A percentile compares a stretch with the other conserved stretches of the same genome.
phyloP scores from a whole-genome alignment of 306 rosid genomes.

The Corylus heterophylla region DNA sequence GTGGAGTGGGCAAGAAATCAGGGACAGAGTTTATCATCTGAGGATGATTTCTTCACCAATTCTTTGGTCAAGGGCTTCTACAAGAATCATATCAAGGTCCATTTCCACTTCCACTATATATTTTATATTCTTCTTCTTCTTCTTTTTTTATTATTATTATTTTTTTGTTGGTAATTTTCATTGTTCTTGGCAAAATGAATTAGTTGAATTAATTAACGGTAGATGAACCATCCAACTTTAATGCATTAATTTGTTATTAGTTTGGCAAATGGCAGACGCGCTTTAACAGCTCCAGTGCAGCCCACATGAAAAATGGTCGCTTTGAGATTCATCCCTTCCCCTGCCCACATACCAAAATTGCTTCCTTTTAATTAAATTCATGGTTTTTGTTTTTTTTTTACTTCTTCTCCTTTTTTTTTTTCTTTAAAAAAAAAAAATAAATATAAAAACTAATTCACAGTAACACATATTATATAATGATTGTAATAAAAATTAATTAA shows the following conservation, averaged over 20 bases:
- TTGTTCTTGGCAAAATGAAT: not conserved
- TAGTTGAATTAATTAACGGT: not conserved
- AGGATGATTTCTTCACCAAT: conserved; percentile 85
- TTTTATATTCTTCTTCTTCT: not conserved
- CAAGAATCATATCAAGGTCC: conserved; percentile 84
- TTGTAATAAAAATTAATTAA: too few species aligned
- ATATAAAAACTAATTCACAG: too few species aligned
- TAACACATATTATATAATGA: too few species aligned
- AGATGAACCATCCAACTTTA: not conserved
- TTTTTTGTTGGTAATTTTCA: not conserved
- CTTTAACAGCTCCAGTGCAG: not conserved
- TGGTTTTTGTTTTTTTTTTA: not conserved
- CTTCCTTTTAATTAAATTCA: not conserved
- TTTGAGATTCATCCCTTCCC: not conserved
- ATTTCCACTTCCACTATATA: too few species aligned
- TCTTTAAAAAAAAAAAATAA: too few species aligned
- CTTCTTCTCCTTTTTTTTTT: too few species aligned
- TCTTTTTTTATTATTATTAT: not conserved
- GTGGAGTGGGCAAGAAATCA: conserved; percentile 87
- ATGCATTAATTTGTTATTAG: not conserved
- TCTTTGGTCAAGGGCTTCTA: conserved; percentile 60
- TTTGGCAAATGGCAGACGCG: not conserved
- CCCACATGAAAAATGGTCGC: too few species aligned
- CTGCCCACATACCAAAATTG: not conserved
- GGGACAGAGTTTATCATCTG: conserved; percentile 69